Evolutionary conservation across 768 basidiomycete species (phyloP), one percentile per base, ranked within the genome.

Genomic region (Coprinopsis marcescibilis): DNA sequence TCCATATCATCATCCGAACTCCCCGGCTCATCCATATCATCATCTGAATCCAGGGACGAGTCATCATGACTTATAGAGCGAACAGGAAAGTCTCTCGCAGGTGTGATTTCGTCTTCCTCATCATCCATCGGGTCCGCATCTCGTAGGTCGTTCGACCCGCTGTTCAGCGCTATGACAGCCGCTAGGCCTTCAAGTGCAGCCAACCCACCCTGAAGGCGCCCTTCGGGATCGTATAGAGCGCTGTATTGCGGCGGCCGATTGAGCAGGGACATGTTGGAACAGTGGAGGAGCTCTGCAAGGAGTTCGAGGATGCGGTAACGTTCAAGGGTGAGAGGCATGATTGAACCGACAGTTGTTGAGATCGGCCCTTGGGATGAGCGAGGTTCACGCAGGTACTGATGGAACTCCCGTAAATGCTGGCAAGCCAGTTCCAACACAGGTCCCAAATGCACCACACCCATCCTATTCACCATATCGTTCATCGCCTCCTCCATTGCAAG

Each of bases 231-330:
- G 63, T 91, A 93, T n/a, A 82, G 68, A 19, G 78, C 73, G 37
- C 79, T 76, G 46, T 75, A 81, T 38, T 85, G 81, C 0, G 77
- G 60, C 1, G 78, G 66, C 8, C 96, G 89, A 61, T 98, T 98
- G 21, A 98, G 73, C 19, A 98, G 77, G 4, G 89, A 83, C 95
- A 99, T 98, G 58, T 96, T 98, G 14, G 96, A 98, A 62, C 93
- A 96, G 60, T 99, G 96, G 20, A 98, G 69, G 4, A 99, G 80
- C 61, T 99, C 96, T 15, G 95, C 96, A 57, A 95, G 93, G 11
- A 99, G 73, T 64, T 99, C 96, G 66, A 92, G 89, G 56, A 98
- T 92, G 8, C 95, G 82, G 65, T 91, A 96, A 13, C 96, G 84
- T 62, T 98, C 96, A 48, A 94, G 80, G 1, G 96, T 97, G 21